Evolutionary conservation across 1,284 basidiomycete genomes (phyloP).

Genomic region (Violaceomyces palustris): DNA sequence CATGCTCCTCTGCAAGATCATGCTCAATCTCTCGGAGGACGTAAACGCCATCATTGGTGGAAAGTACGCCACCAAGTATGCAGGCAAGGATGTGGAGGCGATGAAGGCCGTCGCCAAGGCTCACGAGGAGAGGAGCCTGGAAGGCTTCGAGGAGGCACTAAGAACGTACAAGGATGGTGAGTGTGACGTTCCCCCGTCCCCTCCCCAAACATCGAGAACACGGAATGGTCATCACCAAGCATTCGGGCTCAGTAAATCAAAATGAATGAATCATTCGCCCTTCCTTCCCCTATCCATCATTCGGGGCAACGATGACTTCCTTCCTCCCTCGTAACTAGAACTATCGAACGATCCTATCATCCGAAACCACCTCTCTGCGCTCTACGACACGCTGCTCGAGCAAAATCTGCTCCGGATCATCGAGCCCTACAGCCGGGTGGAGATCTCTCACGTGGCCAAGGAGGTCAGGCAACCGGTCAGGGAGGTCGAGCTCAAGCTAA

Average conservation of each 20-base stretch:
- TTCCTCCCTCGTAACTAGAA: too few relatives aligned
- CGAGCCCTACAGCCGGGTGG: slow-evolving; percentile 88
- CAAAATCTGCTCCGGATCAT: slow-evolving; percentile 91
- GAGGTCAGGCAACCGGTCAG: slow-evolving; percentile 82
- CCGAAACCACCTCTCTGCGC: slow-evolving; percentile 80
- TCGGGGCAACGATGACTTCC: neutral
- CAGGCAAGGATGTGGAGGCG: slow-evolving; percentile 74
- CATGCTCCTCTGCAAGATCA: slow-evolving; percentile 96
- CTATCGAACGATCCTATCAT: slow-evolving; percentile 90
- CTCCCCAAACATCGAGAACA: neutral
- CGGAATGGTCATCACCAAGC: neutral
- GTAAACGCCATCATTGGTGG: slow-evolving; percentile 77
- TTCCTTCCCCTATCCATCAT: neutral
- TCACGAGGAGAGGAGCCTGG: slow-evolving; percentile 82
- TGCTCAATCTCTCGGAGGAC: slow-evolving; percentile 91
- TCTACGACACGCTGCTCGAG: slow-evolving; percentile 92
- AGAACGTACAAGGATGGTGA: slow-evolving; percentile 79
- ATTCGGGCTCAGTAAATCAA: neutral
- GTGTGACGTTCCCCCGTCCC: too few relatives aligned
- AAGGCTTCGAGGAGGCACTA: slow-evolving; percentile 81
- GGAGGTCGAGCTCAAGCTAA: slow-evolving; percentile 89
- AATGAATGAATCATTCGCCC: neutral
- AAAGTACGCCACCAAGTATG: slow-evolving; percentile 82
- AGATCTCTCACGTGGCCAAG: slow-evolving; percentile 82
- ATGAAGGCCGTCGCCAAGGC: slow-evolving; percentile 91